These are phyloP conservation scores for Mycena epipterygia DNA, from an alignment of 768 basidiomycete genomes.

Conservation along the genomic window DNA sequence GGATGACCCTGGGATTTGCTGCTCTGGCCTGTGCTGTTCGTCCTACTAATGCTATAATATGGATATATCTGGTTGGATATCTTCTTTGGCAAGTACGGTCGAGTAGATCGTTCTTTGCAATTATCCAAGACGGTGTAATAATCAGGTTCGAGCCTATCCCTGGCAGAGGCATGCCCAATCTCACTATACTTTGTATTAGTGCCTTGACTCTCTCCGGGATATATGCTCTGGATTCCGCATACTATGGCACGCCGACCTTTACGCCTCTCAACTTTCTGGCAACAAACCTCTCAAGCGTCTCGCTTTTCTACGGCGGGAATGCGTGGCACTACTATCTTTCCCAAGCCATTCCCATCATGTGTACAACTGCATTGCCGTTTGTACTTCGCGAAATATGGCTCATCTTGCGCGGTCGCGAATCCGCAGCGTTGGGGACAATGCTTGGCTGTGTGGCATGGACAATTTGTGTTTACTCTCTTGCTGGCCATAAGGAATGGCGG, in stretches of 20 bases:
- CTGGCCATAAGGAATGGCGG: conserved; percentile 97
- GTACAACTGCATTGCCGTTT: conserved; percentile 81
- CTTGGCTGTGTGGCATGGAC: conserved; percentile 72
- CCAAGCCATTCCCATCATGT: conserved; percentile 89
- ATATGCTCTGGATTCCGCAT: conserved; percentile 74
- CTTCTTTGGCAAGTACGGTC: conserved; percentile 68
- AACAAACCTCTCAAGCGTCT: conserved; percentile 87
- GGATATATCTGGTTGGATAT: conserved; percentile 76
- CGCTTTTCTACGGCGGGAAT: conserved; percentile 92
- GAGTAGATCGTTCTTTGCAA: conserved; percentile 46
- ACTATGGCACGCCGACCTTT: conserved; percentile 75
- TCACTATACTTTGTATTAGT: conserved; percentile 43
- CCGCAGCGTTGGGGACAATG: conserved; percentile 57
- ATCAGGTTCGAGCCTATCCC: conserved; percentile 59
- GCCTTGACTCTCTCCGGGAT: conserved; percentile 40
- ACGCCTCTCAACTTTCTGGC: conserved; percentile 87
- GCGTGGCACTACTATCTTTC: conserved; percentile 91
- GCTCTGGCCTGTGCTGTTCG: conserved; percentile 85
- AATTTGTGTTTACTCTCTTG: conserved; percentile 76
- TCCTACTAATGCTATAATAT: conserved; percentile 91
- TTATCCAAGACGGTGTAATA: conserved; percentile 55
- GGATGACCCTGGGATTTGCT: conserved; percentile 66
- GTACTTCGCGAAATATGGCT: conserved; percentile 70
- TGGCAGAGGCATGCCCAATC: background rate
- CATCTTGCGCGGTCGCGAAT: conserved; percentile 42